Evolutionary conservation across 768 basidiomycete genomes (phyloP).

Genomic region (Nevesoporus exiguus): DNA sequence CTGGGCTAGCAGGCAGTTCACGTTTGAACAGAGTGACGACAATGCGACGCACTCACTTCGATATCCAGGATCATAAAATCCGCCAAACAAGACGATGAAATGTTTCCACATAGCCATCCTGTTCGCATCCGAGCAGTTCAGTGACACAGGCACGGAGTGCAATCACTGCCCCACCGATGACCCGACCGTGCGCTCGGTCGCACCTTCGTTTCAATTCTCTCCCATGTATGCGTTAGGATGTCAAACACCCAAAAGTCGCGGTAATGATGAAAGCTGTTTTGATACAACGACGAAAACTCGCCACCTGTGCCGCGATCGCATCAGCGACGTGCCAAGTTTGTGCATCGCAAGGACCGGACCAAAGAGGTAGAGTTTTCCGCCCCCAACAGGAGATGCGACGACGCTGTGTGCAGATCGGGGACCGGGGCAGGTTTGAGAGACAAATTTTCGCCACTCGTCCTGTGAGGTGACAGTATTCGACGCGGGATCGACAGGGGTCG

Average conservation of each 20-base stretch:
- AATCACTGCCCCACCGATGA: constrained; percentile 49
- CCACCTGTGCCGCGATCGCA: constrained; percentile 47
- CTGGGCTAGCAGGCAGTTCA: constrained; percentile 44
- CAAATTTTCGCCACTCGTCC: constrained; percentile 43
- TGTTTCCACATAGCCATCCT: constrained; percentile 93
- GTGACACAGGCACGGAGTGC: not conserved
- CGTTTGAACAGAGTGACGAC: not conserved
- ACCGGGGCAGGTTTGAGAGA: constrained; percentile 81
- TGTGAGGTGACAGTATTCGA: too few species aligned
- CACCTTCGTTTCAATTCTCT: constrained; percentile 82
- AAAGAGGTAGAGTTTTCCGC: constrained; percentile 83
- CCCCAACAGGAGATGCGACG: constrained; percentile 67
- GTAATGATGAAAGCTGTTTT: constrained; percentile 85
- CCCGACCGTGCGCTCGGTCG: constrained; percentile 79
- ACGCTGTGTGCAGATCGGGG: constrained; percentile 87
- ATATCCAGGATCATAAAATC: constrained; percentile 85
- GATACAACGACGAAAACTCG: constrained; percentile 80
- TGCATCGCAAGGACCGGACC: constrained; percentile 39
- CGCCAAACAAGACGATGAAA: constrained; percentile 81
- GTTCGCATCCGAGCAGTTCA: not conserved
- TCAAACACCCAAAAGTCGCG: constrained; percentile 90
- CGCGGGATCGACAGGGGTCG: too few species aligned
- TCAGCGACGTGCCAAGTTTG: not conserved
- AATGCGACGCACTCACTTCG: constrained; percentile 60
- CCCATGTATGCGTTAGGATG: constrained; percentile 75